Evolutionary conservation across 2,329 filamentous ascomycete species (phyloP).

Genomic region (Sphaerulina vaccinii): DNA sequence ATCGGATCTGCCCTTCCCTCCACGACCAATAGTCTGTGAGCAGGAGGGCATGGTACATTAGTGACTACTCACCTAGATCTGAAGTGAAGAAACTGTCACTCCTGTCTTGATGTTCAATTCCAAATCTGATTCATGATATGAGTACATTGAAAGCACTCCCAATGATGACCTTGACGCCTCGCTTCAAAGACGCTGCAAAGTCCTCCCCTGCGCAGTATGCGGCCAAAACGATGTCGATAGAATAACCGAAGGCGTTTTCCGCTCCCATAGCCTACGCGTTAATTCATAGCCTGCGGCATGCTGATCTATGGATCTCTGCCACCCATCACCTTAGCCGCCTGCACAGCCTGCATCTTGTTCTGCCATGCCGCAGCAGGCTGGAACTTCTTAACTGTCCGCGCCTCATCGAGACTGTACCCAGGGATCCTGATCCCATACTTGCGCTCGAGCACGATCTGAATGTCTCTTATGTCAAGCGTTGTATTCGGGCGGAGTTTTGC

Average conservation of each 20-base stretch:
- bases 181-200: constrained; percentile 4
- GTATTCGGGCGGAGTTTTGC: constrained; percentile 91
- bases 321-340: constrained; percentile 77
- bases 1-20: too few species aligned
- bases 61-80: too few species aligned
- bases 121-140: neutral
- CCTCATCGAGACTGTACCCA: constrained; percentile 89
- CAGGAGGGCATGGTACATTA: too few species aligned
- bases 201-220: neutral
- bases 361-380: constrained; percentile 88
- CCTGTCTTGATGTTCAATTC: too few species aligned
- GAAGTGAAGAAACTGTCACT: too few species aligned
- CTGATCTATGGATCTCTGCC: constrained; percentile 28
- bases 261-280: neutral
- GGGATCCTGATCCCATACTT: constrained; percentile 79
- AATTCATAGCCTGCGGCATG: neutral
- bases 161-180: constrained; percentile 6
- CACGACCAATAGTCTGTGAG: too few species aligned
- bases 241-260: too few species aligned
- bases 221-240: neutral
- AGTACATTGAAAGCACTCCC: neutral
- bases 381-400: constrained; percentile 90
- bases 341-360: constrained; percentile 93
- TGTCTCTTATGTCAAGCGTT: constrained; percentile 74
- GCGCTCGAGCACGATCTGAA: constrained; percentile 58